These are phyloP conservation scores for Phytophthora sojae DNA, from an alignment of 352 stramenopile species.

Conservation along the genomic window DNA sequence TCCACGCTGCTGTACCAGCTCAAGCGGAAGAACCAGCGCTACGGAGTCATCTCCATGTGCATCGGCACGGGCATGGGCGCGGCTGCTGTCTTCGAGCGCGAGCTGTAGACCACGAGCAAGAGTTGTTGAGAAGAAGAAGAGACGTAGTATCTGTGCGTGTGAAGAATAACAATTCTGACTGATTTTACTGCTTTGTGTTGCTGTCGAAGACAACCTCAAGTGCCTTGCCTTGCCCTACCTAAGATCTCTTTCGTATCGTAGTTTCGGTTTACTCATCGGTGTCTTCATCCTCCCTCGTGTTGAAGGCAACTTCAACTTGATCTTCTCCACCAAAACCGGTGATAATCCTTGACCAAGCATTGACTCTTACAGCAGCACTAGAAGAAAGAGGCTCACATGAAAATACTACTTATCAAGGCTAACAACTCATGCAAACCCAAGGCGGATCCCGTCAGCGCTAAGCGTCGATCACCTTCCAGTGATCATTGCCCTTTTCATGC, in stretches of 20 bases:
- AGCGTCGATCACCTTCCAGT: background rate
- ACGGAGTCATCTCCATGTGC: conserved; percentile 95
- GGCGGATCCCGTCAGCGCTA: too few relatives aligned
- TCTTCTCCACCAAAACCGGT: background rate
- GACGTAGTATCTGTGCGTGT: conserved; percentile 19
- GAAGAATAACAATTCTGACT: conserved; percentile 22
- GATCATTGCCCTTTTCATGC: background rate
- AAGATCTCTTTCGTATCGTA: too few relatives aligned
- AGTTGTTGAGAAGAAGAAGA: conserved; percentile 1
- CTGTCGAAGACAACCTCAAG: background rate
- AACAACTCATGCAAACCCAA: background rate
- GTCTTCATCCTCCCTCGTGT: background rate
- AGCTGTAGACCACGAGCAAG: conserved; percentile 34
- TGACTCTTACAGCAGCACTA: too few relatives aligned
- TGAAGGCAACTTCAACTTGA: conserved; percentile 8
- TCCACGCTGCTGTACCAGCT: conserved; percentile 94
- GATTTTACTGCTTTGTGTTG: background rate
- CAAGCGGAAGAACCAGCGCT: conserved; percentile 84
- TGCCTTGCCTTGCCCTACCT: too few relatives aligned
- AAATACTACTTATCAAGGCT: background rate
- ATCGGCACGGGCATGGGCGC: conserved; percentile 96
- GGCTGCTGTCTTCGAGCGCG: conserved; percentile 92
- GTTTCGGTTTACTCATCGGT: background rate
- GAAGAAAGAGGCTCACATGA: too few relatives aligned
- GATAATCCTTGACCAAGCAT: background rate